phyloP scores from a whole-genome alignment of 2,329 filamentous ascomycete genomes.

The Colletotrichum sp. region DNA sequence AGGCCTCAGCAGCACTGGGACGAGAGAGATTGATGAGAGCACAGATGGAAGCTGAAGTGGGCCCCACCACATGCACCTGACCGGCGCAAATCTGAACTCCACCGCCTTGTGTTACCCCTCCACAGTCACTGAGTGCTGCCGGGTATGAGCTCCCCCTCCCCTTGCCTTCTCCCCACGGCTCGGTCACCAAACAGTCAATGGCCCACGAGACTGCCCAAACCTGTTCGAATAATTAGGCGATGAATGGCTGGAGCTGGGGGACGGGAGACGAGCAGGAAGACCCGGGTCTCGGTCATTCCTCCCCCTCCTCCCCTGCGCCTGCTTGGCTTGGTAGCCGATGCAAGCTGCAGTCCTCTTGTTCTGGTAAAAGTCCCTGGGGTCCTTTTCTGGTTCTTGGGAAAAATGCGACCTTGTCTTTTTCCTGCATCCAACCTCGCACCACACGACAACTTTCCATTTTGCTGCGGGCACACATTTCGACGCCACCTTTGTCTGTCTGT shows the following conservation, averaged over 20 bases:
- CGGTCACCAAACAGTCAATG: slow-evolving; percentile 14
- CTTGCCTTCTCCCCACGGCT: slow-evolving; percentile 7
- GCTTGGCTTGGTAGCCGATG: neutral
- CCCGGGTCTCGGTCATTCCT: neutral
- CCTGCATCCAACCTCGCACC: neutral
- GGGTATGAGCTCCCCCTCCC: neutral
- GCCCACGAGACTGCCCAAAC: neutral
- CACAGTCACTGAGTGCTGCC: neutral
- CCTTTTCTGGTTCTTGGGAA: neutral
- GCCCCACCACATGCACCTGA: neutral
- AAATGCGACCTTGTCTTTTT: neutral
- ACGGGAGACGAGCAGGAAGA: neutral
- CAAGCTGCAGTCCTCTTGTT: neutral
- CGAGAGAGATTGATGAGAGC: no score
- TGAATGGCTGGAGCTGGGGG: neutral
- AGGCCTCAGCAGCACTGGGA: no score
- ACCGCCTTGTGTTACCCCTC: neutral
- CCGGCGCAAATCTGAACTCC: neutral
- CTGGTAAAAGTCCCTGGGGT: neutral
- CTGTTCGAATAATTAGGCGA: neutral
- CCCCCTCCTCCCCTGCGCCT: neutral
- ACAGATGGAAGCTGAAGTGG: neutral
- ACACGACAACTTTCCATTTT: slow-evolving; percentile 15
- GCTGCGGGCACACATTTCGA: neutral
- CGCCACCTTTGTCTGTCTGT: neutral